Base-by-base conservation (phyloP, 1,284 basidiomycete genomes). In the Irpex sp. region DNA sequence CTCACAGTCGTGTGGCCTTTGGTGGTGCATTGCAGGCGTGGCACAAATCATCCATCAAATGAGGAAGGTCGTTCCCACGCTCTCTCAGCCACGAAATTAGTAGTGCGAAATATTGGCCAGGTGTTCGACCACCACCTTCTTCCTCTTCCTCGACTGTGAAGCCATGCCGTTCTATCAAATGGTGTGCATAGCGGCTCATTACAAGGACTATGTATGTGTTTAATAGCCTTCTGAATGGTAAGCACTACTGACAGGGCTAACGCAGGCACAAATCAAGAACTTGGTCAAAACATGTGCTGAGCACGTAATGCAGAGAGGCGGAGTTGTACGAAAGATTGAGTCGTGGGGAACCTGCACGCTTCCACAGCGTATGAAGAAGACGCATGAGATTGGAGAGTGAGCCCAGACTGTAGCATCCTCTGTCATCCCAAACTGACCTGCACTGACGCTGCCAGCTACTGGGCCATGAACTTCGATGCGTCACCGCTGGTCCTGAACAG, bases 381-480 rank as follows among this genome's bases (percentile, higher is more conserved):
- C 77, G 60, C 86, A 92, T 68, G 76, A 75, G 11, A 71, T 84
- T 36, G 94, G 89, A 82, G 93, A 95, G 93, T 94, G 72, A 76
- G 93, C 90, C 6, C 31, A 26, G 26, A 4, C 3, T 26, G 26
- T 26, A 26, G 26, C 26, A 26, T 26, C 26, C 26, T 26, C 58
- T 46, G 21, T 43, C 19, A 26, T 8, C 60, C 13, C 56, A 17
- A 26, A 31, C n/a, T n/a, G 17, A 17, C 49, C n/a, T 15, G 19
- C 7, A 19, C 15, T 50, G 39, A 3, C 33, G 15, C 70, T 43
- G 39, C 39, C 39, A 95, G 94, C 71, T 95, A 95, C 75, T 95
- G 93, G 92, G 86, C 90, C 13, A 85, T 95, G 80, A 85, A 94
- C 73, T 95, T 95, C 73, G 94, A 95, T 78, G 86, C 92, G 3